Conservation (phyloP, 768 basidiomycete genomes). For the Suillus decipiens region DNA sequence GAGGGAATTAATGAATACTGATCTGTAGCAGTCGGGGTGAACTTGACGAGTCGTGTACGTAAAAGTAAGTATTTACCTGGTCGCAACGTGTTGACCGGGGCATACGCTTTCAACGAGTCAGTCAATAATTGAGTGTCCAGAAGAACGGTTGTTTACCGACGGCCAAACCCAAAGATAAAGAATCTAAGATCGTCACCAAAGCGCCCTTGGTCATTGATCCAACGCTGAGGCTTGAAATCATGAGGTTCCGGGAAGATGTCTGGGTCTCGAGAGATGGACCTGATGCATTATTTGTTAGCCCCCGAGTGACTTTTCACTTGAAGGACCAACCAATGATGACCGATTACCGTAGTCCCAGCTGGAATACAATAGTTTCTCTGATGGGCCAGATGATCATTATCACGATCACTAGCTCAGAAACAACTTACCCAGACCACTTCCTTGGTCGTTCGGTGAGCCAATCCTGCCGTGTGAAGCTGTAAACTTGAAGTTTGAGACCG, state of each 20-base stretch:
- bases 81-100: not conserved
- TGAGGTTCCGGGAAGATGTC: not conserved
- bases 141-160: not conserved
- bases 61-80: not conserved
- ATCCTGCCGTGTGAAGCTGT: not conserved
- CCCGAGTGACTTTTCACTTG: not conserved
- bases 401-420: not conserved
- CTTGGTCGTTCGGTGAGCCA: not conserved
- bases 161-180: slow-evolving; percentile 1
- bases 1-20: not conserved
- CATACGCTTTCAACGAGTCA: not conserved
- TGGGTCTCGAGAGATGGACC: slow-evolving; percentile 4
- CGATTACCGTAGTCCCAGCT: not conserved
- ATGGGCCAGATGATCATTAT: not conserved
- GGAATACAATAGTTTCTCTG: not conserved
- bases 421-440: not conserved
- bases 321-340: not conserved
- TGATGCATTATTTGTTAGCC: not conserved
- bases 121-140: not conserved
- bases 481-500: not conserved
- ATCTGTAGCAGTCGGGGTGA: not conserved
- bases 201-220: not conserved
- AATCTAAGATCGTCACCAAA: not conserved
- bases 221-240: not conserved
- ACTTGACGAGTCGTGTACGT: not conserved